Evolutionary conservation across 1,284 basidiomycete species (phyloP).

Genomic region (Austroboletus novae-zelandiae): DNA sequence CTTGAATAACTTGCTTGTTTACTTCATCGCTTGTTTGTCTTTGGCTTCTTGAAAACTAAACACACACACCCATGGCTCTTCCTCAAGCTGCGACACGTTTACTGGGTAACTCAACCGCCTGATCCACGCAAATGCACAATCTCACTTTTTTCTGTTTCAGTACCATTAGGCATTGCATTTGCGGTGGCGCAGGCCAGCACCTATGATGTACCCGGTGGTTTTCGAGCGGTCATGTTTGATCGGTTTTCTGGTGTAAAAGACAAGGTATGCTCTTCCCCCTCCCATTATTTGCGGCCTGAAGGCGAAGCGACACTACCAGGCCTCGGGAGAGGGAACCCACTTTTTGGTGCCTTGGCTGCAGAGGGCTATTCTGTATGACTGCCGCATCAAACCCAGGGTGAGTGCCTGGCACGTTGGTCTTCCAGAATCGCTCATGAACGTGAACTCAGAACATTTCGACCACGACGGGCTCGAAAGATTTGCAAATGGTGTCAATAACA

Average conservation of each 20-base stretch:
- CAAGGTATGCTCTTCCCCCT: conserved; percentile 43
- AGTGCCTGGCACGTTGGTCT: conserved; percentile 26
- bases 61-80: conserved; percentile 41
- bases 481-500: conserved; percentile 98
- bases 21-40: conserved; percentile 18
- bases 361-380: conserved; percentile 95
- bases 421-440: conserved; percentile 2
- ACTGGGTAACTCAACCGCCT: conserved; percentile 36
- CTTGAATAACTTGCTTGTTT: neutral
- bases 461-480: conserved; percentile 92
- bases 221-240: conserved; percentile 97
- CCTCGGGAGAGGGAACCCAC: conserved; percentile 94
- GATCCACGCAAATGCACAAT: neutral
- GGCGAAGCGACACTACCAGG: conserved; percentile 42
- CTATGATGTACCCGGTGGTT: conserved; percentile 93
- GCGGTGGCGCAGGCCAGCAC: conserved; percentile 73
- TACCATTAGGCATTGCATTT: conserved; percentile 72
- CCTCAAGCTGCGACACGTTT: conserved; percentile 46
- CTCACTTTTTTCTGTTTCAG: conserved; percentile 38
- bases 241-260: conserved; percentile 92
- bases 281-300: too few relatives aligned
- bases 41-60: neutral
- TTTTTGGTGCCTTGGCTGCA: conserved; percentile 95
- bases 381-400: conserved; percentile 93
- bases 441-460: conserved; percentile 89